Evolutionary conservation across 2,329 filamentous ascomycete genomes (phyloP).

Genomic region (Cladosporium oxysporum): DNA sequence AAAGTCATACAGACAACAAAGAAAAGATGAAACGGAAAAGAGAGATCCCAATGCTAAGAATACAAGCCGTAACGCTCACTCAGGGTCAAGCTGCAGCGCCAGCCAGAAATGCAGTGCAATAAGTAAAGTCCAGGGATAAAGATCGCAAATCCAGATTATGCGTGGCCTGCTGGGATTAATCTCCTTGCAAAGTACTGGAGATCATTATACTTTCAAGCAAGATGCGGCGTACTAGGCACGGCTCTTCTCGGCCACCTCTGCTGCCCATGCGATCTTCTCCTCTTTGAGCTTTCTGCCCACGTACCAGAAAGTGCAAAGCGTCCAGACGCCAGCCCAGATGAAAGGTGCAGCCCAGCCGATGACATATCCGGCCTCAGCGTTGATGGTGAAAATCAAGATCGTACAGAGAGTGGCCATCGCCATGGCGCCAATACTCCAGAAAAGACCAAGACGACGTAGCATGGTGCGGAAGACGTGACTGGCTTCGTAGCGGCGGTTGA

Average conservation of each 20-base stretch:
- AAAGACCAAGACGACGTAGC: conserved; percentile 53
- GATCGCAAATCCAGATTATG: not conserved
- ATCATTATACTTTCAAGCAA: not conserved
- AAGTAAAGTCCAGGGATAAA: not conserved
- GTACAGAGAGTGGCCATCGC: conserved; percentile 44
- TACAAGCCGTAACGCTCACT: not conserved
- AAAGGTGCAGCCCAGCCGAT: conserved; percentile 54
- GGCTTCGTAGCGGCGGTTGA: conserved; percentile 56
- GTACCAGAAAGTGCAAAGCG: conserved; percentile 48
- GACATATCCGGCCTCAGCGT: conserved; percentile 50
- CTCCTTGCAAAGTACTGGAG: not conserved
- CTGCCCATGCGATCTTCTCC: conserved; percentile 39
- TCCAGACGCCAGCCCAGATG: conserved; percentile 52
- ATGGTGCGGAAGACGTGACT: conserved; percentile 56
- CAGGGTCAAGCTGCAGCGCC: not conserved
- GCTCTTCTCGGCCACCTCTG: conserved; percentile 35
- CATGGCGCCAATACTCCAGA: conserved; percentile 53
- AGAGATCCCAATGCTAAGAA: not conserved
- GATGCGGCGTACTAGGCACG: conserved; percentile 3
- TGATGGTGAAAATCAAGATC: conserved; percentile 50
- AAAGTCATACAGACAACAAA: not conserved
- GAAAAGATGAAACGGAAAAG: not conserved
- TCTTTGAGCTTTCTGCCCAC: conserved; percentile 42
- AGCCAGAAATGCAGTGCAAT: not conserved
- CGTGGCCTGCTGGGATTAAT: not conserved